Conservation (phyloP, 371 early-diverging fungal genomes). For the Mucor plumbeus region DNA sequence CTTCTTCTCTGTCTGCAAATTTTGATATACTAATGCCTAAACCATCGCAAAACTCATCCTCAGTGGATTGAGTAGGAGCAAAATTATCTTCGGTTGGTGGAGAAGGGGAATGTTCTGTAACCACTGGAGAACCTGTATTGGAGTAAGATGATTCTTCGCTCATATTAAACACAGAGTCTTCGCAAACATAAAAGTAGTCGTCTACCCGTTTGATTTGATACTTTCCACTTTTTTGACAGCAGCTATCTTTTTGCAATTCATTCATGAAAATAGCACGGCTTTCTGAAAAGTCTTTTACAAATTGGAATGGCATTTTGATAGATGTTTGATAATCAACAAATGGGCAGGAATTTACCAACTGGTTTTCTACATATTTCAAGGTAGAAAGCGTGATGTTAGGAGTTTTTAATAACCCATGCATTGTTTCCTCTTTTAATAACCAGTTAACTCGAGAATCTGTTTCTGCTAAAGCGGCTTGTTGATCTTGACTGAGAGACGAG, state of each 20-base stretch:
- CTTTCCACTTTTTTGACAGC: slow-evolving; percentile 17
- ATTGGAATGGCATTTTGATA: slow-evolving; percentile 58
- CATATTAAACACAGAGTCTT: slow-evolving; percentile 47
- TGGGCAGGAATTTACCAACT: slow-evolving; percentile 50
- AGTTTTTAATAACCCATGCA: slow-evolving; percentile 68
- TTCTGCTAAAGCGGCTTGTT: slow-evolving; percentile 65
- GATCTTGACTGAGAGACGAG: slow-evolving; percentile 53
- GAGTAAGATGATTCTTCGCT: slow-evolving; percentile 33
- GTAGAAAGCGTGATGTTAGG: slow-evolving; percentile 54
- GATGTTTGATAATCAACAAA: slow-evolving; percentile 62
- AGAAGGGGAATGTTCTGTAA: neutral
- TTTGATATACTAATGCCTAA: slow-evolving; percentile 40
- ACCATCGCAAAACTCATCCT: slow-evolving; percentile 44
- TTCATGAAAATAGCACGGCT: slow-evolving; percentile 62
- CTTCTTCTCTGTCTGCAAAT: slow-evolving; percentile 9
- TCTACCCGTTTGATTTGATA: slow-evolving; percentile 53
- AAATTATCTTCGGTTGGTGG: neutral
- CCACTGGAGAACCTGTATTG: slow-evolving; percentile 22
- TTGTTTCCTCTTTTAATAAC: slow-evolving; percentile 75
- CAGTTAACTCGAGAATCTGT: slow-evolving; percentile 63
- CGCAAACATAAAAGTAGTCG: slow-evolving; percentile 64
- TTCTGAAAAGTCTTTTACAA: slow-evolving; percentile 49
- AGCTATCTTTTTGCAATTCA: slow-evolving; percentile 54
- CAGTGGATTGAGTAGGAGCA: neutral
- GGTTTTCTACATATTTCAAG: slow-evolving; percentile 60